Evolutionary conservation across 116 monocot genomes (phyloP).

Genomic region (Cymodocea nodosa): DNA sequence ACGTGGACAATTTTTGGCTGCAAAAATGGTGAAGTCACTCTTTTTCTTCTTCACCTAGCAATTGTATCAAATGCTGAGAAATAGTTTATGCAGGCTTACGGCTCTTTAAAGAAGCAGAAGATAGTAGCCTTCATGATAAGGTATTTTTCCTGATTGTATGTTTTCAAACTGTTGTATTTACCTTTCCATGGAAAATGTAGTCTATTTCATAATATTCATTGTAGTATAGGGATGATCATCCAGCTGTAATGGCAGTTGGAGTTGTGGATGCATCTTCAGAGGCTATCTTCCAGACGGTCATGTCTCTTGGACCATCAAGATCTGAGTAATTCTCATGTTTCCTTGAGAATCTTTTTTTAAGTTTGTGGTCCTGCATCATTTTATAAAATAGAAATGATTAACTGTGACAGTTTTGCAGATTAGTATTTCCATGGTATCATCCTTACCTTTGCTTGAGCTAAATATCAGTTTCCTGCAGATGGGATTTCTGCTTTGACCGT

Average conservation of each 20-base stretch:
- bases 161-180: background rate
- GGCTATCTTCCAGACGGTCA: slow-evolving; percentile 71
- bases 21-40: slow-evolving; percentile 57
- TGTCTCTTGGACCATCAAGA: slow-evolving; percentile 96
- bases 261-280: slow-evolving; percentile 86
- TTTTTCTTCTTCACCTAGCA: slow-evolving; percentile 6
- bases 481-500: slow-evolving; percentile 81
- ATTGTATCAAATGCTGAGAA: background rate
- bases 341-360: background rate
- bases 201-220: slow-evolving; percentile 3
- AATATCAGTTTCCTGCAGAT: slow-evolving; percentile 36
- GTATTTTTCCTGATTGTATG: slow-evolving; percentile 26
- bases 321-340: slow-evolving; percentile 34
- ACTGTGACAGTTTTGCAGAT: too few relatives aligned
- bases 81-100: slow-evolving; percentile 41
- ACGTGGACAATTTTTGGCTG: slow-evolving; percentile 97
- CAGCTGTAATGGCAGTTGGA: slow-evolving; percentile 98
- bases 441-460: background rate
- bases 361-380: too few relatives aligned
- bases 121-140: slow-evolving; percentile 60
- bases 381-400: background rate
- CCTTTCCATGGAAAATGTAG: background rate
- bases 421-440: background rate
- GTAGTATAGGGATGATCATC: slow-evolving; percentile 92
- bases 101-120: slow-evolving; percentile 88